These are phyloP conservation scores for Naganishia kalamii DNA, from an alignment of 768 basidiomycete species.

Conservation along the genomic window DNA sequence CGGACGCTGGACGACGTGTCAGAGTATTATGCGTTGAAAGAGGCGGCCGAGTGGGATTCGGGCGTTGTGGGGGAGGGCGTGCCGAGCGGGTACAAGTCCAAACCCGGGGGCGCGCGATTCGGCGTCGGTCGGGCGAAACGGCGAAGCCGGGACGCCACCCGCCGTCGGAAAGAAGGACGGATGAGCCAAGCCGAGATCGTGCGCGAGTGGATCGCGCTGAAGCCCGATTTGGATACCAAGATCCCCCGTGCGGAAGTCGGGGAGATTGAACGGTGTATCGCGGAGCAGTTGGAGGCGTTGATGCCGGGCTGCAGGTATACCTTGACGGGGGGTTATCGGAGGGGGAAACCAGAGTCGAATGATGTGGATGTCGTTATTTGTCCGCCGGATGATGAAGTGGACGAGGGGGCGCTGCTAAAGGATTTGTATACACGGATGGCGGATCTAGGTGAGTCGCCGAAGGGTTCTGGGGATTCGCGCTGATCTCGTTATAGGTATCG, in stretches of 20 bases:
- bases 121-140: conserved; percentile 6
- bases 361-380: conserved; percentile 88
- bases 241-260: conserved; percentile 73
- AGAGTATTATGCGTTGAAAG: conserved; percentile 47
- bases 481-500: conserved; percentile 52
- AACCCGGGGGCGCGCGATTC: conserved; percentile 2
- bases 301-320: conserved; percentile 65
- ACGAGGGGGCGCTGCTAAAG: conserved; percentile 54
- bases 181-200: conserved; percentile 45
- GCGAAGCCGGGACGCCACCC: conserved; percentile 18
- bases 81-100: conserved; percentile 6
- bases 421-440: conserved; percentile 58
- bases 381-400: conserved; percentile 50
- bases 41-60: conserved; percentile 48
- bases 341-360: conserved; percentile 72
- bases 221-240: conserved; percentile 49
- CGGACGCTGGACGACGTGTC: conserved; percentile 56
- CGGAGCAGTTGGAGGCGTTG: conserved; percentile 60
- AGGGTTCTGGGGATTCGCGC: too few species aligned
- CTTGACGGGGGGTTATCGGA: conserved; percentile 76
- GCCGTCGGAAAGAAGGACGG: conserved; percentile 35
- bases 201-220: conserved; percentile 42
- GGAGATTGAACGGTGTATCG: conserved; percentile 63
- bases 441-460: conserved; percentile 52
- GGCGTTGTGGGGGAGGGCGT: conserved; percentile 53